These are phyloP conservation scores for Aureobasidium namibiae DNA, from an alignment of 2,329 filamentous ascomycete species.

Conservation along the genomic window DNA sequence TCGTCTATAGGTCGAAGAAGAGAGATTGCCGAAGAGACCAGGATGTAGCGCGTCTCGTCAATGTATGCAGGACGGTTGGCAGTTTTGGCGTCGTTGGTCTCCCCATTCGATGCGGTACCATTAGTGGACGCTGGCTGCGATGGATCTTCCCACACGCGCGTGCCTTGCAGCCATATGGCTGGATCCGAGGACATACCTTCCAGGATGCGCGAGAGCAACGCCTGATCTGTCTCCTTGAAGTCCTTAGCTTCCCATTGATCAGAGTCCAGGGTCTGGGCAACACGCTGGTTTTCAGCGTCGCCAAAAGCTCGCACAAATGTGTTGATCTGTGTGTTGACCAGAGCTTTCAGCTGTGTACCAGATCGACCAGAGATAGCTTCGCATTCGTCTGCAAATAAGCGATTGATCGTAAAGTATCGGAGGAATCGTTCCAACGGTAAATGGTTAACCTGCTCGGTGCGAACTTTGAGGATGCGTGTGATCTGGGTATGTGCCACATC, in stretches of 20 bases:
- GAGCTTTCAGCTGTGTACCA: conserved; percentile 65
- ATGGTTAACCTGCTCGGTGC: conserved; percentile 62
- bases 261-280: conserved; percentile 68
- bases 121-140: conserved; percentile 22
- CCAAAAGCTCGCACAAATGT: conserved; percentile 68
- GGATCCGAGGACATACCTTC: conserved; percentile 64
- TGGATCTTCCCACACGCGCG: conserved; percentile 42
- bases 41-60: conserved; percentile 75
- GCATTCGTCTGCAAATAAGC: conserved; percentile 78
- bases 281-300: conserved; percentile 63
- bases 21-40: conserved; percentile 73
- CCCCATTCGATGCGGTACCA: conserved; percentile 24
- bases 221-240: conserved; percentile 55
- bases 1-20: conserved; percentile 74
- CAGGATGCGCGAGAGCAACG: conserved; percentile 56
- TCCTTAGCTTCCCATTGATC: conserved; percentile 75
- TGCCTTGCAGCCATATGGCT: conserved; percentile 54
- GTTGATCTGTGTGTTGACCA: conserved; percentile 74
- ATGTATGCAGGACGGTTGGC: conserved; percentile 52
- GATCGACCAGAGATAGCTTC: conserved; percentile 75
- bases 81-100: conserved; percentile 16
- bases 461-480: conserved; percentile 69
- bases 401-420: conserved; percentile 73
- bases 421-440: conserved; percentile 64
- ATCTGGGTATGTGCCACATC: conserved; percentile 67